phyloP scores from a whole-genome alignment of 2,329 filamentous ascomycete species.

The Pseudogymnoascus sp. region DNA sequence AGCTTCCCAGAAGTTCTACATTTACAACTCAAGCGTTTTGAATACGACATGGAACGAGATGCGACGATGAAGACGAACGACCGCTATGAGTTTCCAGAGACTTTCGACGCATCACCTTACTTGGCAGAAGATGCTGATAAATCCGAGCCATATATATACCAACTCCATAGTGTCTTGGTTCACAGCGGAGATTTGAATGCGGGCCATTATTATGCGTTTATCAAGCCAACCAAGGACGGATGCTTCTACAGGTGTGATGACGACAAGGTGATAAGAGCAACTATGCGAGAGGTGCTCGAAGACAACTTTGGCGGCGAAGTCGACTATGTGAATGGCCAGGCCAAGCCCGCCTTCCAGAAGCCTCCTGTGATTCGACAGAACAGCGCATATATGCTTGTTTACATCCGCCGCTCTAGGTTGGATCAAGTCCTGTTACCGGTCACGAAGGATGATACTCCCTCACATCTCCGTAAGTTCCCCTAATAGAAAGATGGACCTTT shows the following conservation, averaged over 20 bases:
- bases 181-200: slow-evolving; percentile 96
- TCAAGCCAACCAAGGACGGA: slow-evolving; percentile 88
- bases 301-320: slow-evolving; percentile 96
- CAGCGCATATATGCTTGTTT: slow-evolving; percentile 98
- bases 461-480: slow-evolving; percentile 60
- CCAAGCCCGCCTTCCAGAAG: slow-evolving; percentile 39
- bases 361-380: slow-evolving; percentile 54
- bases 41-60: slow-evolving; percentile 93
- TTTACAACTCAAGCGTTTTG: slow-evolving; percentile 91
- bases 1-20: slow-evolving; percentile 91
- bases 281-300: slow-evolving; percentile 81
- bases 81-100: slow-evolving; percentile 79
- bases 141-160: slow-evolving; percentile 84
- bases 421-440: slow-evolving; percentile 74
- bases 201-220: slow-evolving; percentile 94
- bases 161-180: slow-evolving; percentile 89
- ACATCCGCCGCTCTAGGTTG: slow-evolving; percentile 80
- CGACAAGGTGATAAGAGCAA: slow-evolving; percentile 91
- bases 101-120: slow-evolving; percentile 78
- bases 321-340: slow-evolving; percentile 35
- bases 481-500: slow-evolving; percentile 12
- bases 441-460: slow-evolving; percentile 68
- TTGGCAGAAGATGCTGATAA: slow-evolving; percentile 78
- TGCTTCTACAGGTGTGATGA: slow-evolving; percentile 97
- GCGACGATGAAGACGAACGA: slow-evolving; percentile 99